These are phyloP conservation scores for Sarcomyxa edulis DNA, from an alignment of 768 basidiomycete genomes.

Conservation along the genomic window DNA sequence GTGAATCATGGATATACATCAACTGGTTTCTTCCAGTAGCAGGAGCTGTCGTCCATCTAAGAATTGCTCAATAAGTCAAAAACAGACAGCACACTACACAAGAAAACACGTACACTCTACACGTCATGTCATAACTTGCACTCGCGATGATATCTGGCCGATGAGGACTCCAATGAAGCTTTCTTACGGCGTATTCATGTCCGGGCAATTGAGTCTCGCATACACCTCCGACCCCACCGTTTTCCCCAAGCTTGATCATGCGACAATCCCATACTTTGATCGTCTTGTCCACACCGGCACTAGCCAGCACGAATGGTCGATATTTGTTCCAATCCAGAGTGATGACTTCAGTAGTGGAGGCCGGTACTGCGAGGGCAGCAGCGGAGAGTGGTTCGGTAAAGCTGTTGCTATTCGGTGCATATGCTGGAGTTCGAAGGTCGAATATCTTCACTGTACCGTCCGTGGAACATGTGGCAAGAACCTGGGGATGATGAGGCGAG, in stretches of 20 bases:
- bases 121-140: conserved; percentile 93
- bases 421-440: conserved; percentile 66
- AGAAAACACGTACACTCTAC: conserved; percentile 63
- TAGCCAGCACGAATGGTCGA: conserved; percentile 70
- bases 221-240: conserved; percentile 56
- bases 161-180: conserved; percentile 88
- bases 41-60: conserved; percentile 72
- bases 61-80: conserved; percentile 1
- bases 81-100: conserved; percentile 5
- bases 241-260: conserved; percentile 61
- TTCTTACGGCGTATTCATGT: conserved; percentile 87
- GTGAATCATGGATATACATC: conserved; percentile 73
- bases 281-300: conserved; percentile 72
- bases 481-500: conserved; percentile 85
- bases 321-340: conserved; percentile 94
- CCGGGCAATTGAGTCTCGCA: conserved; percentile 70
- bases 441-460: conserved; percentile 85
- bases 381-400: conserved; percentile 68
- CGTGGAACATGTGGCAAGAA: conserved; percentile 78
- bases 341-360: conserved; percentile 73
- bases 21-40: conserved; percentile 43
- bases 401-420: conserved; percentile 42
- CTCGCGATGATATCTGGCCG: conserved; percentile 60
- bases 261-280: conserved; percentile 85
- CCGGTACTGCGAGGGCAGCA: conserved; percentile 72